Evolutionary conservation across 176 grass and related monocot species (phyloP).

Genomic region (Hordeum vulgare): DNA sequence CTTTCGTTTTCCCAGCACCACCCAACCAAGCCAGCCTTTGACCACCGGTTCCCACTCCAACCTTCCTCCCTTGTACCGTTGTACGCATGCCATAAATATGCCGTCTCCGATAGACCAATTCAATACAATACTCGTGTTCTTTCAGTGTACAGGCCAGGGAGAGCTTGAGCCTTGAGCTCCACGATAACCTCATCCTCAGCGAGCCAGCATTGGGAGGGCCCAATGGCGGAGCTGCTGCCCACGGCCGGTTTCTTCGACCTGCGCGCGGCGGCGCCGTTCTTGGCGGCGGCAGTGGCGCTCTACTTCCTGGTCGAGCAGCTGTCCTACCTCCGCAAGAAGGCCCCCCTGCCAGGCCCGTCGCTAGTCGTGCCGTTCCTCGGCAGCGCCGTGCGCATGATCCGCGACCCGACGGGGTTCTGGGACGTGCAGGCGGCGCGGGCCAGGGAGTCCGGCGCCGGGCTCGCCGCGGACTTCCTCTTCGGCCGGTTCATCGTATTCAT

Average conservation of each 20-base stretch:
- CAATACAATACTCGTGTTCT: neutral
- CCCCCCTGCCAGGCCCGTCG: constrained; percentile 36
- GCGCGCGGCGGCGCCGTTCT: constrained; percentile 25
- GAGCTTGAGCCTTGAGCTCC: neutral
- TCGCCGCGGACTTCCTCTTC: constrained; percentile 54
- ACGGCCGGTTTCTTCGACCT: neutral
- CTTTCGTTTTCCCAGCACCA: constrained; percentile 8
- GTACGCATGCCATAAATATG: constrained; percentile 17
- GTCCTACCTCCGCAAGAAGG: constrained; percentile 67
- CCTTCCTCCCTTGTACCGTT: neutral
- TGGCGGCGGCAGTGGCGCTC: constrained; percentile 16
- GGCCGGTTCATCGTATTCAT: constrained; percentile 71
- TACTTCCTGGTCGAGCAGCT: constrained; percentile 48
- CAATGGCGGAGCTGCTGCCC: neutral
- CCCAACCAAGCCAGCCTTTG: constrained; percentile 15
- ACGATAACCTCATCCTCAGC: neutral
- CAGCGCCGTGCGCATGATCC: constrained; percentile 42
- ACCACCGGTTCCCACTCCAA: constrained; percentile 23
- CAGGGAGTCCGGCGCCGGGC: constrained; percentile 32
- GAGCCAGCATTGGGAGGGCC: neutral
- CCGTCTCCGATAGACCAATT: neutral
- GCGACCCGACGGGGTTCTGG: constrained; percentile 60
- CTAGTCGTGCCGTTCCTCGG: constrained; percentile 59
- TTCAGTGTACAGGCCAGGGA: neutral
- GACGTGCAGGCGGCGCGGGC: constrained; percentile 35